Base-by-base conservation (phyloP, 345 rosid species). In the Eucalyptus sp. region DNA sequence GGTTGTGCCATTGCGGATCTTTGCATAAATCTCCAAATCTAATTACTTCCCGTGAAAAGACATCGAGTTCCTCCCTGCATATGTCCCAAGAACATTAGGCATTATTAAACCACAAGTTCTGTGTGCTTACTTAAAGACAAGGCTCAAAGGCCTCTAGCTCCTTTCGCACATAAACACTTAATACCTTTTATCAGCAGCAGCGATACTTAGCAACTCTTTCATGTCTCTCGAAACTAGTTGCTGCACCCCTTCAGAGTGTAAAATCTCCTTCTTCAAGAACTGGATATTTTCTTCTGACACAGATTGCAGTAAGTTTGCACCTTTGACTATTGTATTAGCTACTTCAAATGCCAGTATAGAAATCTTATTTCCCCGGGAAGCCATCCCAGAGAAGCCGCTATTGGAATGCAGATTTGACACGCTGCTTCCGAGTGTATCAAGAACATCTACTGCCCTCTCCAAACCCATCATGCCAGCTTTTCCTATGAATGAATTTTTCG, bases 241-340 rank as follows among this genome's bases (percentile, higher is more conserved):
- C 87, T 94, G 94, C 85, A 97, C 98, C 50, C 96, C 98, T 91
- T 93, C 94, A 71, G 98, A 95, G 88, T 92, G 94, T 24, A 96
- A 81, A 90, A 95, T 91, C 87, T 96, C 98, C 76, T 94, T 93
- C 88, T 94, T 98, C 93, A 97, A 90, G 89, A 91, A 91, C 91
- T 92, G 91, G 17, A 97, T 91, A 88, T 94, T 93, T 90, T 97
- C 95, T 86, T 94, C 95, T 8, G 97, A 96, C 66, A 97, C 93
- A 90, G 99, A 95, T 86, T 95, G 98, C 91, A 95, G 88, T 90
- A 98, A 94, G 81, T 91, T 94, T 87, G 97, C 95, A 48, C 98
- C 99, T 94, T 97, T 98, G 60, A 96, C 91, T 88, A 98, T 94
- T 15, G 99, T 98, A 87, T 98, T 98, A n/a, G 99, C 99, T 13